Base-by-base conservation (phyloP, 2,329 filamentous ascomycete genomes). In the Thelonectria discophora region DNA sequence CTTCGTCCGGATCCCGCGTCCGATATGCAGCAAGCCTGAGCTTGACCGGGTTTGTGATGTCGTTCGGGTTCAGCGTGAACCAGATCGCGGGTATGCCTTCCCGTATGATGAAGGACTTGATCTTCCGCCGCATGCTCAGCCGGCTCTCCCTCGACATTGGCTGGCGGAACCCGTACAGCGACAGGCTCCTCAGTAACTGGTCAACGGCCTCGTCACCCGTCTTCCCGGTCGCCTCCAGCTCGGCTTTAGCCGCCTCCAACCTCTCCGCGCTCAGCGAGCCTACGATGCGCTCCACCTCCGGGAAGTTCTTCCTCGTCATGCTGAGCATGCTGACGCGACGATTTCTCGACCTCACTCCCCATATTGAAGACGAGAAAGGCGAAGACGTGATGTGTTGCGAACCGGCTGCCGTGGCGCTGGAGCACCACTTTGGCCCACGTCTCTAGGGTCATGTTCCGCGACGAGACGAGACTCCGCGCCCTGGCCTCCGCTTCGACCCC, bases 31-130 rank as follows among this genome's bases (percentile, higher is more conserved):
- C 32, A 34, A 34, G 32, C 32, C 13, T 34, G 39, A 42, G 39
- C 50, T 65, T 64, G 4, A 65, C 47, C 46, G 50, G 47, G 45
- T 62, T 65, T 3, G 51, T 62, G 18, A 62, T 62, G 39, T 65
- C 56, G 46, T 62, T 65, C 3, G 48, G 58, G 49, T 60, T 65
- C 21, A 62, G 6, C 8, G 51, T 62, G 37, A 62, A 43, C 59
- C 49, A 62, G 17, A 62, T 65, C 0, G 62, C 62, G 13, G 62
- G 58, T 3, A 57, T 55, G 11, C 55, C 54, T 12, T 48, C 18
- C 17, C 43, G 45, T 13, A 63, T 49, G 13, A 60, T 57, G 21
- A 54, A 13, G 7, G 61, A 57, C 48, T 56, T 37, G 24, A 64
- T 57, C 58, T 64, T 64, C 30, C 46, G 39, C 43, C 43, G 47